These are phyloP conservation scores for Capsella bursapastoris DNA, from an alignment of 345 rosid species.

Conservation along the genomic window DNA sequence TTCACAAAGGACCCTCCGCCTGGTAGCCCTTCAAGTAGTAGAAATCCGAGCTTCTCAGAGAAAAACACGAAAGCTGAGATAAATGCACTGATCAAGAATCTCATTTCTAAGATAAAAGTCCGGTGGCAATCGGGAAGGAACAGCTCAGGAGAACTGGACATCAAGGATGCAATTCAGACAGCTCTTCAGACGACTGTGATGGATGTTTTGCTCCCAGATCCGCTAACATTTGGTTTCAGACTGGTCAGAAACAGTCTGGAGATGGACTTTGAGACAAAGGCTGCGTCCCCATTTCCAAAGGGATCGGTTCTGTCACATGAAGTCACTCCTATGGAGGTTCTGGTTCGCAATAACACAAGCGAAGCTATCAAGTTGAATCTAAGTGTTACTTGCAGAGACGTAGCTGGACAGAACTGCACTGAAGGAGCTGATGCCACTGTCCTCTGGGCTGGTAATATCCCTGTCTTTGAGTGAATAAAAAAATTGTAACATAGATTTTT, in stretches of 20 bases:
- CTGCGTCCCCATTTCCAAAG: slow-evolving; percentile 43
- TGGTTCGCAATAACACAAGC: slow-evolving; percentile 86
- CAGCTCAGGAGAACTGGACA: slow-evolving; percentile 93
- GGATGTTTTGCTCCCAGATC: slow-evolving; percentile 98
- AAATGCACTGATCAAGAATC: slow-evolving; percentile 79
- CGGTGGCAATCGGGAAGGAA: slow-evolving; percentile 96
- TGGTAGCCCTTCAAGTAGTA: slow-evolving; percentile 47
- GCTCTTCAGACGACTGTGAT: slow-evolving; percentile 90
- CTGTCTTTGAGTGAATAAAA: not conserved
- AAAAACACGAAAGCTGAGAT: slow-evolving; percentile 89
- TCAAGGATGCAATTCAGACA: slow-evolving; percentile 85
- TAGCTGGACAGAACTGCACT: slow-evolving; percentile 90
- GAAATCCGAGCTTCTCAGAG: slow-evolving; percentile 75
- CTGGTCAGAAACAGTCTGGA: slow-evolving; percentile 54
- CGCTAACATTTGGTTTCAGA: slow-evolving; percentile 89
- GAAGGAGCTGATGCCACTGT: slow-evolving; percentile 91
- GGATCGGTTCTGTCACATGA: slow-evolving; percentile 75
- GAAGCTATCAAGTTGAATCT: slow-evolving; percentile 83
- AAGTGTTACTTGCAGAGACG: slow-evolving; percentile 85
- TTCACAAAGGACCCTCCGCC: slow-evolving; percentile 70
- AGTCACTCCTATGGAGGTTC: slow-evolving; percentile 89
- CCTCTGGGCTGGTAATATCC: slow-evolving; percentile 81
- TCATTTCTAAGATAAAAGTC: slow-evolving; percentile 88
- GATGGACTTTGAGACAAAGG: slow-evolving; percentile 40
- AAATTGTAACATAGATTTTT: not conserved